These are phyloP conservation scores for Podaxis pistillaris DNA, from an alignment of 768 basidiomycete species.

Conservation along the genomic window DNA sequence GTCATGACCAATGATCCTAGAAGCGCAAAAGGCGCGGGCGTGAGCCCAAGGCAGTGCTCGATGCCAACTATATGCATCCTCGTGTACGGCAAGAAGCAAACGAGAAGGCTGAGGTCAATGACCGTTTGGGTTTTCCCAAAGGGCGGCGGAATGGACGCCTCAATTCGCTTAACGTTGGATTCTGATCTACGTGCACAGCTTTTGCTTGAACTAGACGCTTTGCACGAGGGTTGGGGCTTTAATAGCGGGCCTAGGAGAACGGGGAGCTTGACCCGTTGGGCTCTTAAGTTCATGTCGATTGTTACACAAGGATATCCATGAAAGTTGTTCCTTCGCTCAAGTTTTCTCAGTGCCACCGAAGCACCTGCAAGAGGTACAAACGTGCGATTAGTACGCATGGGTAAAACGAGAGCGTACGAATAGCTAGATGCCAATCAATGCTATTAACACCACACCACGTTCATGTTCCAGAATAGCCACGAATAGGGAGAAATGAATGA, in stretches of 20 bases:
- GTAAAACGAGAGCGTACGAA: neutral
- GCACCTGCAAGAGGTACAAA: neutral
- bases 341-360: neutral
- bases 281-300: neutral
- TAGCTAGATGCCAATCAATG: neutral
- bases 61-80: neutral
- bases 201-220: neutral
- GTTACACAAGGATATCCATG: neutral
- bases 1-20: neutral
- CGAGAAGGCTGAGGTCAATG: neutral
- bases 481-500: neutral
- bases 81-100: neutral
- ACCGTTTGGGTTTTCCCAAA: neutral
- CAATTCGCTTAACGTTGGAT: neutral
- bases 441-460: neutral
- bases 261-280: neutral
- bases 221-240: neutral
- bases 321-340: neutral
- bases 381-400: neutral
- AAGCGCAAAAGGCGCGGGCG: neutral
- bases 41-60: neutral
- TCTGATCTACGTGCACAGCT: neutral
- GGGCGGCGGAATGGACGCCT: neutral
- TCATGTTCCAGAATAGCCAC: neutral
- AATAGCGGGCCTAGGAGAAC: neutral